Evolutionary conservation across 2,329 filamentous ascomycete species (phyloP).

Genomic region (Ophiostoma angusticollis): DNA sequence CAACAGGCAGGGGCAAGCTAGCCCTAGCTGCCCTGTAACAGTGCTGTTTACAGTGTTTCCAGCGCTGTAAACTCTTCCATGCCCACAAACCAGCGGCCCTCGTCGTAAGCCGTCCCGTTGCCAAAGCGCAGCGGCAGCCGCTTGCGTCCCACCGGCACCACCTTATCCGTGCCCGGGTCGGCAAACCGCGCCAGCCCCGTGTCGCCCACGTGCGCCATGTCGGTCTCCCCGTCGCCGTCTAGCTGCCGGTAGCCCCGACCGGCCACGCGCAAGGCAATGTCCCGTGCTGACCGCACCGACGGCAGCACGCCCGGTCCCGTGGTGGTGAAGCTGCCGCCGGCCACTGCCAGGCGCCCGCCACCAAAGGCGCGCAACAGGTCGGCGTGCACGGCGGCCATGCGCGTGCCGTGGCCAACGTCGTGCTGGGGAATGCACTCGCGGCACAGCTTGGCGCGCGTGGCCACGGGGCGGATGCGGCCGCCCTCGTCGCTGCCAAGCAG

Average conservation of each 20-base stretch:
- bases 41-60: no score
- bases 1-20: no score
- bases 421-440: slow-evolving; percentile 84
- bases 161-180: slow-evolving; percentile 1
- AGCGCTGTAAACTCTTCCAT: no score
- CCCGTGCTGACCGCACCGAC: slow-evolving; percentile 36
- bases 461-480: slow-evolving; percentile 36
- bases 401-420: slow-evolving; percentile 58
- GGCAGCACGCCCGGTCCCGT: slow-evolving; percentile 39
- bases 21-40: no score
- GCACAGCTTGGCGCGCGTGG: slow-evolving; percentile 42
- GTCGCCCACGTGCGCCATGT: slow-evolving; percentile 13
- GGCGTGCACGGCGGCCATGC: slow-evolving; percentile 44
- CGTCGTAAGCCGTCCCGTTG: slow-evolving; percentile 4
- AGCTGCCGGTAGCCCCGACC: slow-evolving; percentile 10
- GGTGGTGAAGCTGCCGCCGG: slow-evolving; percentile 39
- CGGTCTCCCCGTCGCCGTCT: not conserved
- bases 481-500: not conserved
- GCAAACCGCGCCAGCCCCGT: slow-evolving; percentile 14
- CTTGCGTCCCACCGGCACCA: not conserved
- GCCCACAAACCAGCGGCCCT: slow-evolving; percentile 1
- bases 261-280: slow-evolving; percentile 28
- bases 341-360: slow-evolving; percentile 53
- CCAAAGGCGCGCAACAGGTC: slow-evolving; percentile 44
- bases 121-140: slow-evolving; percentile 10